Evolutionary conservation across 495 filamentous ascomycete species (phyloP), one percentile per base, ranked within the genome.

Genomic region (Aeminium ludgeri): DNA sequence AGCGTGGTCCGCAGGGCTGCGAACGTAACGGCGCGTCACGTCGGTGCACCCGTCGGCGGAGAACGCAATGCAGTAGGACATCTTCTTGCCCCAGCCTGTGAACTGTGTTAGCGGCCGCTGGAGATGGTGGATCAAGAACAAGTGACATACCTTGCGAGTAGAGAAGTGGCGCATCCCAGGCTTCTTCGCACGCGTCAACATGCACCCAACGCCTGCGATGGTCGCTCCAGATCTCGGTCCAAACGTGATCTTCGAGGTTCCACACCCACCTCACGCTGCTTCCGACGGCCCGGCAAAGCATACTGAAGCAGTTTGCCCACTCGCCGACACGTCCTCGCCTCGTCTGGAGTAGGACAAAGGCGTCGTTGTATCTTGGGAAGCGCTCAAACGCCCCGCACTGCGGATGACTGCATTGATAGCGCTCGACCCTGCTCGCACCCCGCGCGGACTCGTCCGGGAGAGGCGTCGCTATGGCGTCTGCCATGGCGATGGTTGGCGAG

Each of bases 251-350:
- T 60, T 99, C 89, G 23, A 79, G 76, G 48, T 95, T 95, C 91
- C 91, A 97, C 20, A 97, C 83, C 91, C 91, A 97, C 48, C 89
- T 73, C 13, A 95, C 89, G 33, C 91, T 73, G 28, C 76, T 79
- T 25, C 86, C 86, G 20, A 96, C 72, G 6, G 89, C 89, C 32
- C 89, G 73, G 62, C 89, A 96, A 16, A 99, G 70, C 89, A 99
- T 99, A 59, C 80, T 86, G 63, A 99, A 99, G 64, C 86, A 94
- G 59, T 95, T 95, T 39, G 81, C 86, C 86, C 91, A 99, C 64
- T 99, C 89, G 36, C 89, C 91, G 41, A 73, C 78, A 43, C 89
- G 74, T 19, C 89, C 89, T 45, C 78, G 73, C 42, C 81, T 65
- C 34, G 82, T 86, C 58, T 92, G 79, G 34, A 97, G 61, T 41